These are phyloP conservation scores for Wickerhamiella occidentalis DNA, from an alignment of 805 yeast genomes.

Conservation along the genomic window DNA sequence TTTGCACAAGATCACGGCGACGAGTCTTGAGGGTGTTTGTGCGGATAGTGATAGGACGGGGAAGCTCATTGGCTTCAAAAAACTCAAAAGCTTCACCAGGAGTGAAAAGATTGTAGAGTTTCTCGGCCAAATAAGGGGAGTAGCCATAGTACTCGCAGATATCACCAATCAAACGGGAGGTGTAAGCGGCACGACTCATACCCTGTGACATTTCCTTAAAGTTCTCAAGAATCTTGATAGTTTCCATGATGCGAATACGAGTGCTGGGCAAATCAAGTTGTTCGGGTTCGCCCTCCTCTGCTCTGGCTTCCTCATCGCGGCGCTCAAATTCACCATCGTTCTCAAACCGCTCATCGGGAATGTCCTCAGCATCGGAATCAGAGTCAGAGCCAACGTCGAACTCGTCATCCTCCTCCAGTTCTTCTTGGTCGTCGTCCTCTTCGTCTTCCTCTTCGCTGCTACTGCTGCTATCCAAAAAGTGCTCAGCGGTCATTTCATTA, in stretches of 20 bases:
- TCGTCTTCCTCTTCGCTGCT: constrained; percentile 15
- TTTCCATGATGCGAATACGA: constrained; percentile 90
- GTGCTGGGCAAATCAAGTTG: constrained; percentile 58
- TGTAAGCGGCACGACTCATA: constrained; percentile 71
- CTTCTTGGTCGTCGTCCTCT: constrained; percentile 14
- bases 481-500: constrained; percentile 22
- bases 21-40: constrained; percentile 93
- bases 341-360: constrained; percentile 17
- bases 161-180: constrained; percentile 66
- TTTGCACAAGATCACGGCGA: constrained; percentile 91
- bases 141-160: constrained; percentile 92
- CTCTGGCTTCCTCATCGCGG: constrained; percentile 24
- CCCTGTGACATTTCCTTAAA: constrained; percentile 51
- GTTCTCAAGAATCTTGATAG: constrained; percentile 86
- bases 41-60: constrained; percentile 92
- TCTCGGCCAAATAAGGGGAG: constrained; percentile 82
- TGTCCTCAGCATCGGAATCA: constrained; percentile 18
- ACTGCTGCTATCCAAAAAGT: constrained; percentile 19
- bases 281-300: constrained; percentile 23
- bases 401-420: constrained; percentile 16
- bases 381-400: constrained; percentile 17
- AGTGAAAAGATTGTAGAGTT: constrained; percentile 77
- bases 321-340: constrained; percentile 16
- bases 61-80: constrained; percentile 95
- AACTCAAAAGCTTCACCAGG: constrained; percentile 97